These are phyloP conservation scores for Niveomyces coronatus DNA, from an alignment of 2,329 filamentous ascomycete genomes.

Conservation along the genomic window DNA sequence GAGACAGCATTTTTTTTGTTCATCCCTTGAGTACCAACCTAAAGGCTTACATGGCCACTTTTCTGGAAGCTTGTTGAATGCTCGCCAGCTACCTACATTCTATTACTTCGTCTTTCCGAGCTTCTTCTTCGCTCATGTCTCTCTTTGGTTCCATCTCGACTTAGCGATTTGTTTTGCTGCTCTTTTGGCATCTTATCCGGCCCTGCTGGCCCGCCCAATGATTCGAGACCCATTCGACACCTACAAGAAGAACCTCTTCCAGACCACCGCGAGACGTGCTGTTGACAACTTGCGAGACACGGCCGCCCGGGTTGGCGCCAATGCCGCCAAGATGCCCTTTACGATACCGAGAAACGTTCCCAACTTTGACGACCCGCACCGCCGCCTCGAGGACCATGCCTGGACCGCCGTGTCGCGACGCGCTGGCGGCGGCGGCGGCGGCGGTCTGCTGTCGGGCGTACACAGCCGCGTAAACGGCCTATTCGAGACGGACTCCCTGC, in stretches of 20 bases:
- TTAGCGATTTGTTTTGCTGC: no score
- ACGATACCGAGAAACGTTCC: conserved; percentile 59
- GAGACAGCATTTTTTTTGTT: no score
- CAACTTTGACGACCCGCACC: conserved; percentile 54
- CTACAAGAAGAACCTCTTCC: conserved; percentile 35
- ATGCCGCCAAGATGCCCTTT: conserved; percentile 53
- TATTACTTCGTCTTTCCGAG: background rate
- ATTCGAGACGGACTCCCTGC: conserved; percentile 51
- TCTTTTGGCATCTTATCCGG: no score
- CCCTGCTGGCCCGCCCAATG: conserved; percentile 19
- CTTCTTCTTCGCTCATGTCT: background rate
- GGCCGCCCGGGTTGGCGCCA: conserved; percentile 37
- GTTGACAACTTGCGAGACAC: conserved; percentile 34
- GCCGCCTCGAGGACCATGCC: conserved; percentile 53
- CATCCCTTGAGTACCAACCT: no score
- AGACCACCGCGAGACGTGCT: conserved; percentile 35
- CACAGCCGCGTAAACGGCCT: conserved; percentile 54
- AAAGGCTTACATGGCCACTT: conserved; percentile 9
- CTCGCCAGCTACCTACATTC: background rate
- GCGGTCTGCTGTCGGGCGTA: conserved; percentile 39
- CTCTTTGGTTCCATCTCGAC: no score
- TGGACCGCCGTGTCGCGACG: conserved; percentile 43
- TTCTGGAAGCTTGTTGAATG: background rate
- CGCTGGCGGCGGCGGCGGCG: conserved; percentile 19
- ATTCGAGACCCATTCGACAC: conserved; percentile 37